Percentiles rank a stretch among this genome's conserved stretches.
These are phyloP conservation scores for Phytopythium aichiense DNA, from an alignment of 352 stramenopile species.

Conservation along the genomic window DNA sequence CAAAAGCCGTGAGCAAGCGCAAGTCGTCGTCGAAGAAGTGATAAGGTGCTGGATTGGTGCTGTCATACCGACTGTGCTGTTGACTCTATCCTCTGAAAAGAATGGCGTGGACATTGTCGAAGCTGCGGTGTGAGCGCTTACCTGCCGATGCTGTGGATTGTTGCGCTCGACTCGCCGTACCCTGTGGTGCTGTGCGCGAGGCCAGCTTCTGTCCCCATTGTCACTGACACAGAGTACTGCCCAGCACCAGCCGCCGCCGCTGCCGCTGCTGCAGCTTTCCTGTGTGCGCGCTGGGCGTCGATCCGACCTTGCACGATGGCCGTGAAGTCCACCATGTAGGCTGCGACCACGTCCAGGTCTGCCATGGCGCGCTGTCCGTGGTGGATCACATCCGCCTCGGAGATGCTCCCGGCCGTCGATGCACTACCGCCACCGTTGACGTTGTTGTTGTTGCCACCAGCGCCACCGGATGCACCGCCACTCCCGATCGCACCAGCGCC, in stretches of 20 bases:
- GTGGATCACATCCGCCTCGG: constrained; percentile 80
- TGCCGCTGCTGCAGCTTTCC: constrained; percentile 43
- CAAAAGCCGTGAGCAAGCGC: neutral
- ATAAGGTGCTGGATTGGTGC: neutral
- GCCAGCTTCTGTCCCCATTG: neutral
- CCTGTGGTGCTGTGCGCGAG: neutral
- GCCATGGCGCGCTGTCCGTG: constrained; percentile 84
- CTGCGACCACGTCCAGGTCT: constrained; percentile 90
- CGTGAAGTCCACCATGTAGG: constrained; percentile 93
- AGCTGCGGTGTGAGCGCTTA: neutral
- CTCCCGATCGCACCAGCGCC: constrained; percentile 10
- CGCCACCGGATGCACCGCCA: constrained; percentile 4
- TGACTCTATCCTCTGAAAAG: neutral
- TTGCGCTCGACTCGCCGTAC: constrained; percentile 5
- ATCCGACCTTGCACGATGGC: constrained; percentile 71
- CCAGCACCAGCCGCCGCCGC: constrained; percentile 8
- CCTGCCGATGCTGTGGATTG: constrained; percentile 6
- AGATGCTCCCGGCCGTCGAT: constrained; percentile 39
- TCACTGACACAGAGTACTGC: neutral
- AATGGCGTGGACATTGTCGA: neutral
- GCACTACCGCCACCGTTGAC: constrained; percentile 7
- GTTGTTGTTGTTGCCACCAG: constrained; percentile 12
- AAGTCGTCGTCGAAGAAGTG: constrained; percentile 2
- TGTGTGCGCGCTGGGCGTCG: constrained; percentile 67
- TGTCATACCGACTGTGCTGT: neutral